Base-by-base conservation (phyloP, 2,329 filamentous ascomycete genomes). In the Scedosporium minutisporum region DNA sequence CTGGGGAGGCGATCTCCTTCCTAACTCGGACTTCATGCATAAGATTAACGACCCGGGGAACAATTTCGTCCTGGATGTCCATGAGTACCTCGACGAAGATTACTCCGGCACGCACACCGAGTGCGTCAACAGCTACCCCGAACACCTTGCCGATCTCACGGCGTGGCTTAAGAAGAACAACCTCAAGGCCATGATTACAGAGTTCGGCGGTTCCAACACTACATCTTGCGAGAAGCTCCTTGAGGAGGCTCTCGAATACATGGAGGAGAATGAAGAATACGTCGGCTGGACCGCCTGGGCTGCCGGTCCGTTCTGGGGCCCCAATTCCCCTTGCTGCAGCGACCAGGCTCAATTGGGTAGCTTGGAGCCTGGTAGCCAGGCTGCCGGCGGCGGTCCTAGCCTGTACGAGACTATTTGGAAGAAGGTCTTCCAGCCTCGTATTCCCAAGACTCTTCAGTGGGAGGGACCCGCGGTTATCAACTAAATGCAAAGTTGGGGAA, bases 81-180 rank as follows among this genome's bases (percentile, higher is more conserved):
- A 84, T 72, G 82, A 85, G 75, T 85, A 85, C 71, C 79, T 84
- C n/a, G 82, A 84, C 71, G 67, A 70, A 1, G 82, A 84, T 69
- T 75, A 76, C 51, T 83, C 80, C 4, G 82, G 82, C 29, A 83
- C 82, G 3, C 71, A 71, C 3, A 66, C 71, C 10, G 66, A 68
- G 10, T 85, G 82, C 65, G 81, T 82, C 12, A 80, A 75, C 60
- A 66, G 68, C 57, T 78, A 76, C 18, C 71, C 67, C 3, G 76
- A 83, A 71, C 76, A 81, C 23, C 66, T 85, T 27, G 69, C 70
- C 6, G 76, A 70, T 5, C 81, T 82, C n/a, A 84, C 82, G 7
- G 69, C 71, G 61, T 86, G 83, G 83, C 78, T 85, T 62, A 76
- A 78, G 65, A 72, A 75, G 42, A 84, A 85, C 72, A 73, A 74